A percentile compares a stretch with the other conserved stretches of the same genome.
These are phyloP conservation scores for Ananas comosus DNA, from an alignment of 176 grass and related monocot genomes.

Conservation along the genomic window DNA sequence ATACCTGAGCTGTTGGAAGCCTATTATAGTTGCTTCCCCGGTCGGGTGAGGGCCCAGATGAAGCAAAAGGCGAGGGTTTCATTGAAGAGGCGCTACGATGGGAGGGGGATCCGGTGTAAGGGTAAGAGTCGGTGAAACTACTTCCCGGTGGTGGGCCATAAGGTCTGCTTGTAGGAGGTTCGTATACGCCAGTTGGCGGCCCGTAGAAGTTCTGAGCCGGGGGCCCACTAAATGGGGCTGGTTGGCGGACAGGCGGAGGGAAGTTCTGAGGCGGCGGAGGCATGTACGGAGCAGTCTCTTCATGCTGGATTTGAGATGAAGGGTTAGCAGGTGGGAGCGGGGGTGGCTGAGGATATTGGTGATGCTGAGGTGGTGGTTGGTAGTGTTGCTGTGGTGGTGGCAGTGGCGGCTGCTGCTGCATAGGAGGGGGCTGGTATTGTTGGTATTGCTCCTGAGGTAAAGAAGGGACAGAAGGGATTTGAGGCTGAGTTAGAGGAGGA, in stretches of 20 bases:
- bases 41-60: constrained; percentile 20
- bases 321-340: constrained; percentile 30
- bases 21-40: constrained; percentile 39
- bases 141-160: constrained; percentile 42
- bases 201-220: constrained; percentile 47
- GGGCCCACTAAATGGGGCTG: constrained; percentile 37
- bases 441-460: constrained; percentile 26
- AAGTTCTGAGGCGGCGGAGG: constrained; percentile 38
- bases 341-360: constrained; percentile 43
- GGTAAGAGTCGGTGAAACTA: constrained; percentile 44
- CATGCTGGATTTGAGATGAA: constrained; percentile 31
- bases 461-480: constrained; percentile 30
- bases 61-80: constrained; percentile 38
- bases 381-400: constrained; percentile 24
- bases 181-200: constrained; percentile 40
- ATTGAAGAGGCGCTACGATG: constrained; percentile 36
- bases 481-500: constrained; percentile 29
- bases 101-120: constrained; percentile 60
- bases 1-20: constrained; percentile 54
- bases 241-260: constrained; percentile 33
- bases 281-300: constrained; percentile 47
- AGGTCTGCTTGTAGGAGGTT: constrained; percentile 35
- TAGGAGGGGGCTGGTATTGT: constrained; percentile 29
- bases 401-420: not conserved
- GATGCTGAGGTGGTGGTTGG: constrained; percentile 35